phyloP scores from a whole-genome alignment of 140 eudicot genomes.

The Ambrosia hybrid region DNA sequence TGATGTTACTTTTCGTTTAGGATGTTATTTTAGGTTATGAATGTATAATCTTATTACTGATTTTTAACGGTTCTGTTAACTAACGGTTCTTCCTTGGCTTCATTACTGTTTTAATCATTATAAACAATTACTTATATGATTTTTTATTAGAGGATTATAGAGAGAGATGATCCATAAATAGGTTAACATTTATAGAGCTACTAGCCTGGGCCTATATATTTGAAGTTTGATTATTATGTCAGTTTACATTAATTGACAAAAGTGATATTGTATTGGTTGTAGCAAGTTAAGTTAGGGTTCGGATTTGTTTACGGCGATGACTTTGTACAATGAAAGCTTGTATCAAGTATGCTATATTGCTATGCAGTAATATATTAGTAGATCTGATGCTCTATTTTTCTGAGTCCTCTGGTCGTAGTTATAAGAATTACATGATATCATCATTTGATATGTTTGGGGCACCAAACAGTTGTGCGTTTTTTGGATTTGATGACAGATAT shows the following conservation, averaged over 20 bases:
- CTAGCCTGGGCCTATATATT: no score
- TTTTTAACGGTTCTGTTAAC: background rate
- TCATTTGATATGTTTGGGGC: constrained; percentile 8
- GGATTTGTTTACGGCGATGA: background rate
- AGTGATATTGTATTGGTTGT: background rate
- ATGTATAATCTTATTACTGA: background rate
- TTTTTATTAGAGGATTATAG: no score
- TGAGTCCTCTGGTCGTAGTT: background rate
- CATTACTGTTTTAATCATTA: no score
- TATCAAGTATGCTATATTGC: background rate
- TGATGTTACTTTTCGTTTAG: background rate
- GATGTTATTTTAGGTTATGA: background rate
- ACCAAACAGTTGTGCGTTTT: background rate
- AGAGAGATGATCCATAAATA: no score
- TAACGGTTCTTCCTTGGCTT: background rate
- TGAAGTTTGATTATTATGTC: no score
- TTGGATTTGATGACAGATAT: background rate
- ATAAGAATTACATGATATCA: background rate
- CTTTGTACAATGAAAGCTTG: background rate
- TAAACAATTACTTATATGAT: no score
- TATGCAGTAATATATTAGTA: constrained; percentile 2
- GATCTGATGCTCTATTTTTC: background rate
- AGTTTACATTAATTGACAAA: background rate
- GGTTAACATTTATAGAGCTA: no score
- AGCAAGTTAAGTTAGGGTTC: constrained; percentile 1